Percentiles rank a stretch among this genome's conserved stretches.
These are phyloP conservation scores for Suillus ampliporus DNA, from an alignment of 768 basidiomycete species.

Conservation along the genomic window DNA sequence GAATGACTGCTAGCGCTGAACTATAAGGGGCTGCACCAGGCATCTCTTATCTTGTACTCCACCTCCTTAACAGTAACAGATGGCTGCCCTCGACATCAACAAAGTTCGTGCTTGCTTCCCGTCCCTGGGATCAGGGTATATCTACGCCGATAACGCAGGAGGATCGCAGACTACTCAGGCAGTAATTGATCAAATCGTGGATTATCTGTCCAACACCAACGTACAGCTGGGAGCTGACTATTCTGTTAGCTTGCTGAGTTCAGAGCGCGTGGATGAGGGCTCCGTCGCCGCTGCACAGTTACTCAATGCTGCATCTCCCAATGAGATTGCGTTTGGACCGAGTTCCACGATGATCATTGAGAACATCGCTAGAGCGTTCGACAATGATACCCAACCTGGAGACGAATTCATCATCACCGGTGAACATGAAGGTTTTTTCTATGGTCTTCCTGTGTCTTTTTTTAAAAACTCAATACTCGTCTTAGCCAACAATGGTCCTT, in stretches of 20 bases:
- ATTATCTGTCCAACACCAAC: slow-evolving; percentile 76
- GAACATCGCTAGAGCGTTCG: slow-evolving; percentile 69
- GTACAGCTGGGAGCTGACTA: slow-evolving; percentile 81
- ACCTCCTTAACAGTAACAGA: slow-evolving; percentile 6
- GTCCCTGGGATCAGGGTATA: slow-evolving; percentile 58
- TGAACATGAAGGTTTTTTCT: slow-evolving; percentile 73
- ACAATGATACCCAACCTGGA: slow-evolving; percentile 54
- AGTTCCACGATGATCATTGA: slow-evolving; percentile 74
- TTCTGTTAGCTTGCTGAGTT: slow-evolving; percentile 57
- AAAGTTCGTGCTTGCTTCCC: slow-evolving; percentile 68
- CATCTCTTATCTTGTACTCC: background rate
- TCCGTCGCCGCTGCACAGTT: slow-evolving; percentile 58
- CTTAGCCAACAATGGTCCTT: slow-evolving; percentile 74
- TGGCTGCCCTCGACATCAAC: slow-evolving; percentile 48
- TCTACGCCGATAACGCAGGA: slow-evolving; percentile 80
- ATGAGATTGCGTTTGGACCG: slow-evolving; percentile 70
- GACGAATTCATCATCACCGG: slow-evolving; percentile 82
- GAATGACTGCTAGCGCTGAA: background rate
- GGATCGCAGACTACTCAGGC: slow-evolving; percentile 66
- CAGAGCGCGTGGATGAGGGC: slow-evolving; percentile 55
- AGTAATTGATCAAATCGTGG: slow-evolving; percentile 63
- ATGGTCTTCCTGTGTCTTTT: background rate
- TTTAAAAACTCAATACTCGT: background rate
- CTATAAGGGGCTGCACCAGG: background rate
- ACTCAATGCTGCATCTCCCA: slow-evolving; percentile 64